These are phyloP conservation scores for Echinosophora koreensis DNA, from an alignment of 306 rosid species.

Conservation along the genomic window DNA sequence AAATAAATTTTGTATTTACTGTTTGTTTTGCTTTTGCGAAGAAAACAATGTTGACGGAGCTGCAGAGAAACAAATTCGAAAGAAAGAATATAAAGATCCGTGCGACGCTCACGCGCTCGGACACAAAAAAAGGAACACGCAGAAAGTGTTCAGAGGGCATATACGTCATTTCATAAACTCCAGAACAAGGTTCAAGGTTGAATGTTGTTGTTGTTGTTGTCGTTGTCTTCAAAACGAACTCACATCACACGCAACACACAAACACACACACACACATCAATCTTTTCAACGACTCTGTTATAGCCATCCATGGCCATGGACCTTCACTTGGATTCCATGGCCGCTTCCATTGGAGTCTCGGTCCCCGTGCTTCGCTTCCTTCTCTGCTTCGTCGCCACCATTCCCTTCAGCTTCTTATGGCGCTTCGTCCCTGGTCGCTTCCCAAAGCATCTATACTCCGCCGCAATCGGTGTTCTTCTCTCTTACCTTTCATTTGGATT, in stretches of 20 bases:
- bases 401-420: slow-evolving; percentile 81
- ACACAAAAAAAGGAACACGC: background rate
- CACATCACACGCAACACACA: background rate
- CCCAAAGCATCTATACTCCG: slow-evolving; percentile 80
- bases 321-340: slow-evolving; percentile 85
- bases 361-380: slow-evolving; percentile 89
- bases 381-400: slow-evolving; percentile 83
- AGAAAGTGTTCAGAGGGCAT: background rate
- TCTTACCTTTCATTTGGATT: slow-evolving; percentile 88
- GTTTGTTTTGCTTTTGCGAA: background rate
- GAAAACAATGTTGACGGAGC: background rate
- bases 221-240: background rate
- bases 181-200: background rate
- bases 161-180: background rate
- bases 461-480: slow-evolving; percentile 69
- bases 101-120: background rate
- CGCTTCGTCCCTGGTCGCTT: slow-evolving; percentile 71
- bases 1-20: too few relatives aligned
- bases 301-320: slow-evolving; percentile 60
- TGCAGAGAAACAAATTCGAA: background rate
- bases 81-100: background rate
- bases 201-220: too few relatives aligned
- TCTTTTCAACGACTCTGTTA: background rate
- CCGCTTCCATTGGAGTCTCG: slow-evolving; percentile 79
- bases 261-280: background rate